Evolutionary conservation across 116 monocot genomes (phyloP), one percentile per base, ranked within the genome.

Genomic region (Zostera marina): DNA sequence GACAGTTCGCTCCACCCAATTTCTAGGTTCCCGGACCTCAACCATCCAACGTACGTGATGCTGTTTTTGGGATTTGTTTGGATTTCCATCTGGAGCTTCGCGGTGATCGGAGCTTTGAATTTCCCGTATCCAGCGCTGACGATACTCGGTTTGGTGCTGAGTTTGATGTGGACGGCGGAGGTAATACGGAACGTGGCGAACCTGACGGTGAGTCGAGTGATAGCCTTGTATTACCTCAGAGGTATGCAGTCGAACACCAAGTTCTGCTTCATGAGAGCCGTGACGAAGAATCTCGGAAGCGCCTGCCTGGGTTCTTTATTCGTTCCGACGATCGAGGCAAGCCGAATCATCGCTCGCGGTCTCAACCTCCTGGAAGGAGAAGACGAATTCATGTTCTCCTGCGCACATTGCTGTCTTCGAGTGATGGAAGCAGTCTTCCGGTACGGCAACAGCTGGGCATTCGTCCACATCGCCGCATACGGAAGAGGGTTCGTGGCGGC

Each of bases 361-460:
- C 78, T 96, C 58, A 96, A 96, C n/a, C 65, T 96, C 10, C 63
- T 96, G 17, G 89, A 89, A 64, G 96, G 89, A 9, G 96, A 96
- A 68, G 96, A 96, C 49, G 96, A 96, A 63, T 89, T 96, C 79
- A 63, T 96, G 76, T 96, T 96, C 82, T 96, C 96, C 41, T 96
- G 96, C 68, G 96, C 89, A 0, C 89, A 89, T 54, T 96, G 89
- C 78, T 96, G 96, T 66, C 85, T 94, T 32, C 68, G 39, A 23
- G 80, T 96, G 55, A 96, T 96, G 96, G 80, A 96, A 26, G 70
- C 76, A 66, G 42, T 96, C 55, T 96, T 96, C 70, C 72, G 68
- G 54, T 85, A 79, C 70, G 96, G 96, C 69, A 96, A 96, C 70
- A 89, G 90, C 83, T 96, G 96, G 96, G 96, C 96, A 6, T 96